Percentiles rank a stretch among this genome's conserved stretches.
Evolutionary conservation across 306 rosid genomes (phyloP).

Genomic region (Rubus parviflorus): DNA sequence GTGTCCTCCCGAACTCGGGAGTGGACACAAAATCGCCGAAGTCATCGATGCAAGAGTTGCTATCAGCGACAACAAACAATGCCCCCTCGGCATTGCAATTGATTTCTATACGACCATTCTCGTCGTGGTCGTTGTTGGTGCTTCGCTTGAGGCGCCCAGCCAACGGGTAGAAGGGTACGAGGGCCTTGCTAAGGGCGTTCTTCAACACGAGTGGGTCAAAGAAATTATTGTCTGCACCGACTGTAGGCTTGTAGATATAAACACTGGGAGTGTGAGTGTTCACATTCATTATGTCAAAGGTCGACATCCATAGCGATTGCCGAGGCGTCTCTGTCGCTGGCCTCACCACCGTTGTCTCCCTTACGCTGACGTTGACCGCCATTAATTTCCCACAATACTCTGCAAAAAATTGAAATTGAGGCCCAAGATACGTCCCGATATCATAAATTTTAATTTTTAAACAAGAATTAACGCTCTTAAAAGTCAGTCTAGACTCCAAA

Average conservation of each 20-base stretch:
- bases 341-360: conserved; percentile 64
- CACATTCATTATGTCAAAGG: conserved; percentile 66
- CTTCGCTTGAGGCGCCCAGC: conserved; percentile 68
- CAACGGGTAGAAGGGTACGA: conserved; percentile 77
- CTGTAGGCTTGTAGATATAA: conserved; percentile 55
- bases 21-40: conserved; percentile 77
- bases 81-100: conserved; percentile 72
- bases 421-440: too few relatives aligned
- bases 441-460: too few relatives aligned
- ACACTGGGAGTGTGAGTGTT: conserved; percentile 80
- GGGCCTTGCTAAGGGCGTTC: conserved; percentile 61
- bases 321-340: conserved; percentile 62
- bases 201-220: conserved; percentile 53
- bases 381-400: conserved; percentile 4
- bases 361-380: conserved; percentile 43
- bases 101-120: conserved; percentile 63
- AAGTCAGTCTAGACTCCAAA: too few relatives aligned
- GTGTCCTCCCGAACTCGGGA: conserved; percentile 56
- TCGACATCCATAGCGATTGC: conserved; percentile 63
- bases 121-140: conserved; percentile 44
- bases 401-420: background rate
- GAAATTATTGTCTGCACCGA: conserved; percentile 22
- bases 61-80: conserved; percentile 74
- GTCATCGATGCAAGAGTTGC: conserved; percentile 49
- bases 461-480: too few relatives aligned